phyloP scores from a whole-genome alignment of 129 eudicot genomes.

The Chrysanthemum makinoi region DNA sequence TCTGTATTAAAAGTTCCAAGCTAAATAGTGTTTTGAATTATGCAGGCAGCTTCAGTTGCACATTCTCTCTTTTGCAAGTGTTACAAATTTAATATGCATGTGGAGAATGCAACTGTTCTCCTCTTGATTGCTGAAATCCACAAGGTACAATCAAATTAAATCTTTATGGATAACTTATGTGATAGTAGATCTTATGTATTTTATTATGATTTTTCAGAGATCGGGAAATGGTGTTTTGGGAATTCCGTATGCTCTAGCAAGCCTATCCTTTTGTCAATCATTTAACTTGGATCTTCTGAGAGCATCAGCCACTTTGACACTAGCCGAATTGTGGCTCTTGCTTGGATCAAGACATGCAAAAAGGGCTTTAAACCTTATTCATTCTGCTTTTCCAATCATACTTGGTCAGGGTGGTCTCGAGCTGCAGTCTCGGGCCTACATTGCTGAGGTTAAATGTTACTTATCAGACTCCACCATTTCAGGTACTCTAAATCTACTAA shows the following conservation, averaged over 20 bases:
- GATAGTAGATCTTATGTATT: background rate
- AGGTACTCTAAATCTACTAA: slow-evolving; percentile 36
- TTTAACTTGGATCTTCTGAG: slow-evolving; percentile 92
- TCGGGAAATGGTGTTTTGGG: slow-evolving; percentile 94
- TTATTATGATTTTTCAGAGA: slow-evolving; percentile 40
- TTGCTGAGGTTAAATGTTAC: slow-evolving; percentile 88
- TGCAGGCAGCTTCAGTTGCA: slow-evolving; percentile 94
- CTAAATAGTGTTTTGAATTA: slow-evolving; percentile 18
- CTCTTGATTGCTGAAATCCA: slow-evolving; percentile 95
- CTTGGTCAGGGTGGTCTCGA: slow-evolving; percentile 97
- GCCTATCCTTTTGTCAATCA: slow-evolving; percentile 87
- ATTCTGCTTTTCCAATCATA: slow-evolving; percentile 74
- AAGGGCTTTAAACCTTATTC: slow-evolving; percentile 82
- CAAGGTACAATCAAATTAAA: slow-evolving; percentile 44
- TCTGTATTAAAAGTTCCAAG: background rate
- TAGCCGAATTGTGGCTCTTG: slow-evolving; percentile 91
- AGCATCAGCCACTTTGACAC: slow-evolving; percentile 81
- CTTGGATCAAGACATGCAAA: slow-evolving; percentile 85
- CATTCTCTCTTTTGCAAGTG: slow-evolving; percentile 85
- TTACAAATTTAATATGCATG: slow-evolving; percentile 78
- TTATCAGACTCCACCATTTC: slow-evolving; percentile 70
- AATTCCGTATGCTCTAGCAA: slow-evolving; percentile 90
- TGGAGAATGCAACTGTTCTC: slow-evolving; percentile 81
- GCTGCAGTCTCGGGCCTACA: slow-evolving; percentile 81
- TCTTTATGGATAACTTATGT: background rate